A percentile compares a stretch with the other conserved stretches of the same genome.
Evolutionary conservation across 176 grass and related monocot species (phyloP).

Genomic region (Oryza rufipogon): DNA sequence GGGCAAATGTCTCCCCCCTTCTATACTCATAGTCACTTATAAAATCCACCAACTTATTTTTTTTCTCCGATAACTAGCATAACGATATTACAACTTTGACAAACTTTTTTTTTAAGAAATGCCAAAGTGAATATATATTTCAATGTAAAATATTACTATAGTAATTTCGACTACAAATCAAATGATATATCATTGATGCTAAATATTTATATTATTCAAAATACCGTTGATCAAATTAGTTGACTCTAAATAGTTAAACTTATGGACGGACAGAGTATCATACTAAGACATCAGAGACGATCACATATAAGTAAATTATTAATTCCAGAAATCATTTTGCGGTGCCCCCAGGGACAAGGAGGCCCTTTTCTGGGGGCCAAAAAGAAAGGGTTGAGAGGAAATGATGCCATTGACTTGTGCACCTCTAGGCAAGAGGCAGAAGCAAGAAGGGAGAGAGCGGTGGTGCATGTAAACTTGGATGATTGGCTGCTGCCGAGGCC

Average conservation of each 20-base stretch:
- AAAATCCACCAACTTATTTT: background rate
- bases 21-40: background rate
- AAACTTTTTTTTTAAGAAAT: no score
- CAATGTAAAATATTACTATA: no score
- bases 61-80: background rate
- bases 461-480: constrained; percentile 36
- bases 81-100: background rate
- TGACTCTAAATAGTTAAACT: no score
- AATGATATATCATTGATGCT: no score
- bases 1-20: background rate
- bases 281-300: background rate
- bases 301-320: background rate
- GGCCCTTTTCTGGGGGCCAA: background rate
- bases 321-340: background rate
- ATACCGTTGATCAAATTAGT: no score
- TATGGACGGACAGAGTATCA: no score
- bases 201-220: no score
- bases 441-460: background rate
- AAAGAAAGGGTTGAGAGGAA: constrained; percentile 1
- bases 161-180: no score
- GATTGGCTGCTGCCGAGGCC: constrained; percentile 44
- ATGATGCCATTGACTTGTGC: constrained; percentile 63
- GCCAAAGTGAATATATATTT: no score
- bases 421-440: background rate
- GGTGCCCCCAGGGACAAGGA: constrained; percentile 25